phyloP scores from a whole-genome alignment of 148 eudicot genomes.

The Selenicereus undatus region DNA sequence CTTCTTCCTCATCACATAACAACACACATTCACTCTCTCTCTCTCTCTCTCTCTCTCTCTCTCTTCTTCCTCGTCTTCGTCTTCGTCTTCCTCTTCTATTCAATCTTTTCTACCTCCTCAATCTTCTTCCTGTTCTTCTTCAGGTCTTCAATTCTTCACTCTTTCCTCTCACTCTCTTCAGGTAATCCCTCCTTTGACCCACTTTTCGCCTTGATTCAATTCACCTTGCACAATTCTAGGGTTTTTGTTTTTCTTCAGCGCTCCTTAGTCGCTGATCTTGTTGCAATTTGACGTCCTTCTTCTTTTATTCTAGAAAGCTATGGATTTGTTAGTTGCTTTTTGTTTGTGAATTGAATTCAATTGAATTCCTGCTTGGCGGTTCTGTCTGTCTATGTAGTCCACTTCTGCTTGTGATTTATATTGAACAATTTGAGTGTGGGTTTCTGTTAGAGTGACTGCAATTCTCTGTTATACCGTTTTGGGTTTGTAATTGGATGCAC shows the following conservation, averaged over 20 bases:
- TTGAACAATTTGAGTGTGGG: neutral
- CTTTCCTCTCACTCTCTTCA: slow-evolving; percentile 5
- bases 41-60: neutral
- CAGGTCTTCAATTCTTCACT: slow-evolving; percentile 8
- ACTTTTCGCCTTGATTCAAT: slow-evolving; percentile 11
- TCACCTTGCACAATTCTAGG: slow-evolving; percentile 19
- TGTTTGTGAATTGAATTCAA: neutral
- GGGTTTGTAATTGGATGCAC: neutral
- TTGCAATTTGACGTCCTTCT: slow-evolving; percentile 1
- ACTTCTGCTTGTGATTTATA: neutral
- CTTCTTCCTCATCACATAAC: slow-evolving; percentile 2
- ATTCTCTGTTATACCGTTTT: neutral
- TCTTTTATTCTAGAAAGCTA: neutral
- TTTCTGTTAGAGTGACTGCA: neutral
- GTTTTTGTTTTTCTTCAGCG: neutral
- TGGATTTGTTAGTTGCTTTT: neutral
- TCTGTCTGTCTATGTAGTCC: neutral
- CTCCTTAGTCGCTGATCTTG: slow-evolving; percentile 14
- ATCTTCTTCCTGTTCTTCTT: neutral
- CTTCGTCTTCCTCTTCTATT: neutral
- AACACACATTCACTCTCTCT: neutral
- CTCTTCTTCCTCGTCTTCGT: neutral
- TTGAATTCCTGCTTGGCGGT: neutral
- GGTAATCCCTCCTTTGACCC: slow-evolving; percentile 12
- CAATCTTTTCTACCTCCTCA: neutral